Conservation (phyloP, 208 protist genomes). For the Trypanosoma caninum region DNA sequence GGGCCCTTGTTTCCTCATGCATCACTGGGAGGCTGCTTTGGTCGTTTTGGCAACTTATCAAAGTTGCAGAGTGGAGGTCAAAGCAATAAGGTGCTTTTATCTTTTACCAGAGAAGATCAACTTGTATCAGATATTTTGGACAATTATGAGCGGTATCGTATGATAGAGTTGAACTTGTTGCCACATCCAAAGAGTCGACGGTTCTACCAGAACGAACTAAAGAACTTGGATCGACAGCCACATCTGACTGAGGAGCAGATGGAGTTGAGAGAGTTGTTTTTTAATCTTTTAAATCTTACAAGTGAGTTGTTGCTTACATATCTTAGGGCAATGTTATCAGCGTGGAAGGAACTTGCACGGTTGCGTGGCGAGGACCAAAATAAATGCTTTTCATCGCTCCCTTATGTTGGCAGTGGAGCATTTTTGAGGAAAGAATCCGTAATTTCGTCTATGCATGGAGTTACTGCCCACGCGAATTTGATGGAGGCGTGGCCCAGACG, state of each 20-base stretch:
- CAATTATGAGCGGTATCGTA: conserved; percentile 75
- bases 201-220: conserved; percentile 67
- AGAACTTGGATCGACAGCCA: conserved; percentile 34
- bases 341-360: conserved; percentile 11
- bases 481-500: neutral
- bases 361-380: conserved; percentile 14
- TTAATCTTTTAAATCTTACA: conserved; percentile 8
- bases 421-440: neutral
- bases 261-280: conserved; percentile 7
- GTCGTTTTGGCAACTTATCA: no score
- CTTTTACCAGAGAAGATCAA: conserved; percentile 52
- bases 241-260: conserved; percentile 32
- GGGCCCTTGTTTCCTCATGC: no score
- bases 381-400: neutral
- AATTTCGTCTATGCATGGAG: neutral
- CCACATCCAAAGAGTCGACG: conserved; percentile 48
- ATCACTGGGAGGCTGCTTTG: no score
- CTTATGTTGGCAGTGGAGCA: neutral
- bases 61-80: no score
- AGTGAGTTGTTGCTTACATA: conserved; percentile 19
- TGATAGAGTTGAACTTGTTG: conserved; percentile 68
- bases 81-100: conserved; percentile 30
- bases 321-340: conserved; percentile 13
- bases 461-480: neutral
- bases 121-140: conserved; percentile 58